These are phyloP conservation scores for Staphylotrichum longicolle DNA, from an alignment of 495 filamentous ascomycete genomes.

Conservation along the genomic window DNA sequence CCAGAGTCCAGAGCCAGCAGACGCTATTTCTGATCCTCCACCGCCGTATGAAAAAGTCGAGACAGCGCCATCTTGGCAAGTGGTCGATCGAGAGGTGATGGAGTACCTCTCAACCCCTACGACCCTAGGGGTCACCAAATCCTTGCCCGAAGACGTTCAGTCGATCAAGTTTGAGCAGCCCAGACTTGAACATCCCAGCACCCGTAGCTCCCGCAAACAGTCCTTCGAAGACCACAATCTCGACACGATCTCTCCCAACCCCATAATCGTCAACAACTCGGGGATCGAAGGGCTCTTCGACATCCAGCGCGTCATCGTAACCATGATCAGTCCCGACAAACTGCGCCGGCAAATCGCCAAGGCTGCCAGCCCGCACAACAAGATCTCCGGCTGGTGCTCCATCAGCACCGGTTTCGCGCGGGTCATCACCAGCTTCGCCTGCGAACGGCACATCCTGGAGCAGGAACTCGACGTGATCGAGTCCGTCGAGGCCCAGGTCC, in stretches of 20 bases:
- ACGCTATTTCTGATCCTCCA: neutral
- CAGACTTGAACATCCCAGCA: neutral
- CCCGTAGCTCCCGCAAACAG: neutral
- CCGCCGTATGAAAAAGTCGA: neutral
- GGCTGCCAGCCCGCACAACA: constrained; percentile 31
- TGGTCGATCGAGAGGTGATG: constrained; percentile 11
- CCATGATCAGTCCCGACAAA: constrained; percentile 33
- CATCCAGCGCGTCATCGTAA: constrained; percentile 43
- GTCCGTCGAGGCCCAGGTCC: constrained; percentile 31
- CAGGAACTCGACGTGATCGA: constrained; percentile 41
- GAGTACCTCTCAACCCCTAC: constrained; percentile 7
- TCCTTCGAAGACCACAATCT: constrained; percentile 8
- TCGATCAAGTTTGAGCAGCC: constrained; percentile 16
- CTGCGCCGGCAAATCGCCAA: constrained; percentile 34
- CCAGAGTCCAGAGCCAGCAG: neutral
- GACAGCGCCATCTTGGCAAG: constrained; percentile 4
- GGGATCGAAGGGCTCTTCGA: constrained; percentile 44
- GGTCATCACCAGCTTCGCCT: constrained; percentile 39
- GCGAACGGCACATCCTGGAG: constrained; percentile 33
- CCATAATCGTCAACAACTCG: constrained; percentile 41
- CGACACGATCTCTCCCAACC: constrained; percentile 40
- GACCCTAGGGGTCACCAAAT: constrained; percentile 3
- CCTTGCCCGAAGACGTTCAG: constrained; percentile 22
- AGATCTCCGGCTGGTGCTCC: constrained; percentile 38
- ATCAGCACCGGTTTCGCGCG: constrained; percentile 39